Evolutionary conservation across 495 filamentous ascomycete genomes (phyloP).

Genomic region (Hypomontagnella monticulosa): DNA sequence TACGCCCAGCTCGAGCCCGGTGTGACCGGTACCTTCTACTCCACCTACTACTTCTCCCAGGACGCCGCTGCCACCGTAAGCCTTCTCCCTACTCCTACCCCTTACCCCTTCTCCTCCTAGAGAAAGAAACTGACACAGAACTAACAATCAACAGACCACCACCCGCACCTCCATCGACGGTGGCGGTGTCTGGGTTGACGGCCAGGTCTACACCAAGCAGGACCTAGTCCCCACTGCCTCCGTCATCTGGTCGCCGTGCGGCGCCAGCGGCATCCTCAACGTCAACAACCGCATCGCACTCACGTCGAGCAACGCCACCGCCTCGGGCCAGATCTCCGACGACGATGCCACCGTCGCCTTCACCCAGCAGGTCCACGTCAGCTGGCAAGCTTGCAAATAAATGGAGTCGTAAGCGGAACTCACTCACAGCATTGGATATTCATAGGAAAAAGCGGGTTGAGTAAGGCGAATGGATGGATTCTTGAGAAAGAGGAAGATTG

Average conservation of each 20-base stretch:
- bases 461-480: neutral
- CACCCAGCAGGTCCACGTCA: slow-evolving; percentile 64
- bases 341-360: slow-evolving; percentile 66
- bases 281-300: slow-evolving; percentile 68
- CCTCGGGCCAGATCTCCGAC: slow-evolving; percentile 60
- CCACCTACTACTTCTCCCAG: slow-evolving; percentile 68
- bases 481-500: no score
- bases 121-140: neutral
- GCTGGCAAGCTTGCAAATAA: slow-evolving; percentile 58
- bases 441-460: neutral
- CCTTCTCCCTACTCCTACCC: neutral
- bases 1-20: slow-evolving; percentile 62
- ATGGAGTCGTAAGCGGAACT: no score
- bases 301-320: slow-evolving; percentile 54
- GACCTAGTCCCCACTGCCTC: slow-evolving; percentile 62
- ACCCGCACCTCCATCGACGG: slow-evolving; percentile 61
- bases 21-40: slow-evolving; percentile 64
- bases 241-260: slow-evolving; percentile 66
- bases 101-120: neutral
- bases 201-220: slow-evolving; percentile 67
- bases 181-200: slow-evolving; percentile 55
- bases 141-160: slow-evolving; percentile 50
- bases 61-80: slow-evolving; percentile 53
- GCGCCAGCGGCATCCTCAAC: slow-evolving; percentile 65
- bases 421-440: neutral